Conservation (phyloP, 129 eudicot species). For the Flaveria ramosissima region DNA sequence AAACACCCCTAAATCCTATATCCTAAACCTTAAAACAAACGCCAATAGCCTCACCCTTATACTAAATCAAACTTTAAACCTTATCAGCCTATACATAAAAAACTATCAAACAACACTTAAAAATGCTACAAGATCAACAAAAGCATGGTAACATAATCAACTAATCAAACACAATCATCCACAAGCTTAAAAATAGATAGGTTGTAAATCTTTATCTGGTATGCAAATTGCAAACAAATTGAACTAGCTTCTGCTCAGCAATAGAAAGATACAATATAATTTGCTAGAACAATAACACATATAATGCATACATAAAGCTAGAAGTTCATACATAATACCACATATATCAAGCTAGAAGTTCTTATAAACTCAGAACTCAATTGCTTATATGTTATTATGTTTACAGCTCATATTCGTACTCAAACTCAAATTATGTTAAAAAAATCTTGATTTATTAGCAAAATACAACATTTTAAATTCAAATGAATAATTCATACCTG, state of each 20-base stretch:
- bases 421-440: not conserved
- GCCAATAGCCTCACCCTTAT: not conserved
- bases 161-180: not conserved
- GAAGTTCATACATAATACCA: not conserved
- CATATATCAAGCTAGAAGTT: not conserved
- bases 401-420: too few species aligned
- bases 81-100: not conserved
- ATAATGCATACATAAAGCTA: not conserved
- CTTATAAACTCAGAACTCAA: too few species aligned
- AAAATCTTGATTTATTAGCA: not conserved
- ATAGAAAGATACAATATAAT: not conserved
- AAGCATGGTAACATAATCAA: not conserved
- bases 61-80: not conserved
- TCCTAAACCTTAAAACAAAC: not conserved
- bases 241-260: not conserved
- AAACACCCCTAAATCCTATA: not conserved
- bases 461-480: not conserved
- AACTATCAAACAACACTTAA: constrained; percentile 7
- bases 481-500: constrained; percentile 47
- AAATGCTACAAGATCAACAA: constrained; percentile 3
- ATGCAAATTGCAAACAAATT: not conserved
- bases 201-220: not conserved
- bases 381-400: too few species aligned
- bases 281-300: not conserved
- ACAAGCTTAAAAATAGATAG: not conserved